Conservation (phyloP, 805 yeast genomes). For the Hanseniaspora lachancei region DNA sequence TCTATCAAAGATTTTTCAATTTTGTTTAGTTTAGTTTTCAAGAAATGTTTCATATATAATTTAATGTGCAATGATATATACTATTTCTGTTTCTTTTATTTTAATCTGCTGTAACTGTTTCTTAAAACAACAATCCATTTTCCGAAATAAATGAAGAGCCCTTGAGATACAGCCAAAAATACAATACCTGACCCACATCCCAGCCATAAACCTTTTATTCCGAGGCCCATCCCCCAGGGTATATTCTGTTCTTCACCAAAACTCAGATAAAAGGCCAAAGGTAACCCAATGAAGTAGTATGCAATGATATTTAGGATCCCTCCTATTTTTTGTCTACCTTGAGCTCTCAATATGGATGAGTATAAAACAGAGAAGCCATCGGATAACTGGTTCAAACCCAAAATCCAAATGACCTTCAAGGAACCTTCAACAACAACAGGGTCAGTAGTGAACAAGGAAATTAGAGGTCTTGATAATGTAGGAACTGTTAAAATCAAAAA, state of each 20-base stretch:
- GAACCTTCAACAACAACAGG: slow-evolving; percentile 41
- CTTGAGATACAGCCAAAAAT: slow-evolving; percentile 32
- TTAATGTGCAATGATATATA: not conserved
- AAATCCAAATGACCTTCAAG: slow-evolving; percentile 28
- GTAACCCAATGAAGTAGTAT: slow-evolving; percentile 60
- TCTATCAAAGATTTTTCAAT: not conserved
- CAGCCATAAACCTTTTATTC: slow-evolving; percentile 51
- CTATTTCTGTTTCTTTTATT: not conserved
- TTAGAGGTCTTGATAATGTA: slow-evolving; percentile 7
- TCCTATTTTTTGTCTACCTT: slow-evolving; percentile 63
- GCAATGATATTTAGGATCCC: slow-evolving; percentile 56
- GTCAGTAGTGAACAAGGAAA: slow-evolving; percentile 45
- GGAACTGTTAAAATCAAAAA: slow-evolving; percentile 34
- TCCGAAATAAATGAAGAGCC: slow-evolving; percentile 13
- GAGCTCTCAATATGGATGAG: slow-evolving; percentile 61
- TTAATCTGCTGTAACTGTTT: slow-evolving; percentile 9
- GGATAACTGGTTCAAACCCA: slow-evolving; percentile 51
- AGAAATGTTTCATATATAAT: not conserved
- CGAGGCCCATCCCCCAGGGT: slow-evolving; percentile 58
- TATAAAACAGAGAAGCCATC: slow-evolving; percentile 63
- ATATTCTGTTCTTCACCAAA: slow-evolving; percentile 28
- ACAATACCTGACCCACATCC: slow-evolving; percentile 58
- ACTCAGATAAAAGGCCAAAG: slow-evolving; percentile 37
- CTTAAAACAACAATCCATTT: slow-evolving; percentile 15
- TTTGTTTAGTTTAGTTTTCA: not conserved